phyloP scores from a whole-genome alignment of 495 filamentous ascomycete genomes.

The Aspergillus baeticus region DNA sequence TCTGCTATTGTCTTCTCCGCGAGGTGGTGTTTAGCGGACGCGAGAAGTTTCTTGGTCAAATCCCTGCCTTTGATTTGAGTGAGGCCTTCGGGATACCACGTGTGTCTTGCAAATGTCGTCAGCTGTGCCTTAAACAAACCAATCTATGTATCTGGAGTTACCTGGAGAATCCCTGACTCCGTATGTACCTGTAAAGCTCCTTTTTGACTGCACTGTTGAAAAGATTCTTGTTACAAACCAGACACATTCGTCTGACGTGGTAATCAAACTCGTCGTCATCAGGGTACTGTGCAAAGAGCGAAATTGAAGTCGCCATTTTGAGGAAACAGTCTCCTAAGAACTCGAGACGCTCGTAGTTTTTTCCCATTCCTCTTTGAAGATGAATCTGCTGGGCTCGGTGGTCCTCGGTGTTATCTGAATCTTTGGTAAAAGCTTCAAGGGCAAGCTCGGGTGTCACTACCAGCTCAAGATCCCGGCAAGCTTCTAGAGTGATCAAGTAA shows the following conservation, averaged over 20 bases:
- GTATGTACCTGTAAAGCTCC: constrained; percentile 70
- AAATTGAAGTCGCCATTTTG: constrained; percentile 92
- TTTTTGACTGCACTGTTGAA: constrained; percentile 70
- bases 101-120: constrained; percentile 26
- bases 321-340: constrained; percentile 93
- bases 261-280: constrained; percentile 82
- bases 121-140: neutral
- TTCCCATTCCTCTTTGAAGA: constrained; percentile 86
- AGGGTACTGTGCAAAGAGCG: constrained; percentile 72
- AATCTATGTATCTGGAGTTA: constrained; percentile 14
- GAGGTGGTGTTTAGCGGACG: constrained; percentile 61
- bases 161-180: constrained; percentile 78
- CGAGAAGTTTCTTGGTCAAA: constrained; percentile 49
- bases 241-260: constrained; percentile 85
- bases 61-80: constrained; percentile 61
- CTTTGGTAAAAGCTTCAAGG: constrained; percentile 90
- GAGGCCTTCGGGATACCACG: constrained; percentile 83
- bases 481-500: constrained; percentile 76
- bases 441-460: constrained; percentile 66
- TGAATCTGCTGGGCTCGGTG: constrained; percentile 69
- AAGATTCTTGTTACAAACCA: constrained; percentile 91
- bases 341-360: constrained; percentile 93
- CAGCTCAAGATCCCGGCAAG: constrained; percentile 57
- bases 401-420: constrained; percentile 87
- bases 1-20: constrained; percentile 95